Evolutionary conservation across 495 filamentous ascomycete species (phyloP).

Genomic region (Filosporella fistucella): DNA sequence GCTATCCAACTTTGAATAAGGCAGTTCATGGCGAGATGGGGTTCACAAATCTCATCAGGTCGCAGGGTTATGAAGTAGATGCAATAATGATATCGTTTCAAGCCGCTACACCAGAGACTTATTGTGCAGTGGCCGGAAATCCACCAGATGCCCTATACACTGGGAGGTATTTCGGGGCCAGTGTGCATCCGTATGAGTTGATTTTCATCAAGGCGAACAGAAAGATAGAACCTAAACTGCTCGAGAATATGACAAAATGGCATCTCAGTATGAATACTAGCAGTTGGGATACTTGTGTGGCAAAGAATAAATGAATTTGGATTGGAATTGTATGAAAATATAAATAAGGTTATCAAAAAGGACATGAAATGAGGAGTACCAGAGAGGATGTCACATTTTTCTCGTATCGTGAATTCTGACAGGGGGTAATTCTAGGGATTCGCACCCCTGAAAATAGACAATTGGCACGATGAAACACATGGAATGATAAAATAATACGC

Average conservation of each 20-base stretch:
- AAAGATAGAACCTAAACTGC: background rate
- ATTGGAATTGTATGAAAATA: no score
- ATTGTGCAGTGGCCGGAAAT: background rate
- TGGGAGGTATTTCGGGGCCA: background rate
- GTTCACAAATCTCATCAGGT: background rate
- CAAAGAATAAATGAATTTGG: no score
- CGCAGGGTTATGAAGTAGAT: background rate
- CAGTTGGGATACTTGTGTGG: background rate
- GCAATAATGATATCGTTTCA: background rate
- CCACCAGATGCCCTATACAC: background rate
- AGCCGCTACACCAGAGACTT: background rate
- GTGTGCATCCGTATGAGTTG: slow-evolving; percentile 2
- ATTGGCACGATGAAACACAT: no score
- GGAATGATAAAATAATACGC: no score
- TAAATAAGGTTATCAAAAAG: no score
- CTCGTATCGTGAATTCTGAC: no score
- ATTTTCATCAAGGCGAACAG: slow-evolving; percentile 2
- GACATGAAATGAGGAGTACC: no score
- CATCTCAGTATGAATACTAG: background rate
- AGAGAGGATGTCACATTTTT: no score
- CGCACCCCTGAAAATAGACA: no score
- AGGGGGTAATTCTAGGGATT: no score
- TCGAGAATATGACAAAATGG: background rate
- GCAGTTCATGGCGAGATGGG: background rate
- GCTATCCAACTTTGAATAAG: background rate